phyloP scores from a whole-genome alignment of 23 red algal species.

The Gracilariopsis chorda region DNA sequence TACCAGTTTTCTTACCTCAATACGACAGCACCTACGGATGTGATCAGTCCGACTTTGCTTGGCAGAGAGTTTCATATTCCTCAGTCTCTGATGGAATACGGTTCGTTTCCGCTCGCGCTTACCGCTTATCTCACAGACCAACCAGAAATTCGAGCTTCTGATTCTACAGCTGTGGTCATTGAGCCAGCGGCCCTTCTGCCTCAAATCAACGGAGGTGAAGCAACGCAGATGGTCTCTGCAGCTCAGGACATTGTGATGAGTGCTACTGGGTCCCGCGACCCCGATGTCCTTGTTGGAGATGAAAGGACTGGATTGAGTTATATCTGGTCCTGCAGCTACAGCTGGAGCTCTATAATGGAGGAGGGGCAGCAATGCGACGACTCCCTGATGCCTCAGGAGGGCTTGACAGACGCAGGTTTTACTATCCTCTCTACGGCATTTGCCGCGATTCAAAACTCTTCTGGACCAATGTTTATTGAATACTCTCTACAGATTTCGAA shows the following conservation, averaged over 20 bases:
- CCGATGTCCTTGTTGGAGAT: slow-evolving; percentile 46
- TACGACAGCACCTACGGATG: slow-evolving; percentile 23
- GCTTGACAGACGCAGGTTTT: background rate
- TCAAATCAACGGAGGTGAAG: slow-evolving; percentile 54
- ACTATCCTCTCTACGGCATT: background rate
- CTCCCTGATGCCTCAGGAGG: background rate
- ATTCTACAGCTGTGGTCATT: slow-evolving; percentile 30
- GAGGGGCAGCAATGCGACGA: slow-evolving; percentile 3
- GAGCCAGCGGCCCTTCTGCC: slow-evolving; percentile 35
- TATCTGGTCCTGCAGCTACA: slow-evolving; percentile 46
- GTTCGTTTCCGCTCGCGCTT: slow-evolving; percentile 32
- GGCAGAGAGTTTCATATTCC: slow-evolving; percentile 70
- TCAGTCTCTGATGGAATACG: slow-evolving; percentile 44
- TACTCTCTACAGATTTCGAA: slow-evolving; percentile 45
- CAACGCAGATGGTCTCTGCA: slow-evolving; percentile 5
- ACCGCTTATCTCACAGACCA: slow-evolving; percentile 48
- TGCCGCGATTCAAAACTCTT: slow-evolving; percentile 8
- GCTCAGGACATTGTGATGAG: slow-evolving; percentile 10
- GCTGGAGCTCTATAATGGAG: slow-evolving; percentile 4
- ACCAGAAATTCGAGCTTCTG: slow-evolving; percentile 29
- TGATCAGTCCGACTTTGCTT: slow-evolving; percentile 38
- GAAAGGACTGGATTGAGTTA: slow-evolving; percentile 28
- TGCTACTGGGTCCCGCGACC: slow-evolving; percentile 31
- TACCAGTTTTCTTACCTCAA: slow-evolving; percentile 45
- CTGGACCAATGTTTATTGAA: slow-evolving; percentile 24